Conservation (phyloP, 2,329 filamentous ascomycete species). For the Botryotinia narcissicola region DNA sequence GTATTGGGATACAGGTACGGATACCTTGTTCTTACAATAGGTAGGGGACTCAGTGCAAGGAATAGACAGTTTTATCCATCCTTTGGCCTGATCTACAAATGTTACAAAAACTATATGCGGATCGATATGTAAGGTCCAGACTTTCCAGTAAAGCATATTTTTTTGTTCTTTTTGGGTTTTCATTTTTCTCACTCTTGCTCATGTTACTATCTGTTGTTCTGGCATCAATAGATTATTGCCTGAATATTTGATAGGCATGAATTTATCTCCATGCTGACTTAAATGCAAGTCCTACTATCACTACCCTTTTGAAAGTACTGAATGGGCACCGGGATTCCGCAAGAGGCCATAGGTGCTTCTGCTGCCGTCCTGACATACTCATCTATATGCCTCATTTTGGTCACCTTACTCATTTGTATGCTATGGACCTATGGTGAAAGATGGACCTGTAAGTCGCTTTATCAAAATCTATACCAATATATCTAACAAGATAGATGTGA, state of each 20-base stretch:
- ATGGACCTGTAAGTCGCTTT: conserved; percentile 32
- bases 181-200: neutral
- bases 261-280: neutral
- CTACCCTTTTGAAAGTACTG: neutral
- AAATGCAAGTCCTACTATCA: conserved; percentile 12
- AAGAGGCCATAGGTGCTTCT: conserved; percentile 31
- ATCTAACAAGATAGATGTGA: conserved; percentile 31
- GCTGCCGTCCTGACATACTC: conserved; percentile 36
- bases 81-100: neutral
- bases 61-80: neutral
- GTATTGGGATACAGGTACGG: neutral
- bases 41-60: neutral
- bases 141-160: conserved; percentile 2
- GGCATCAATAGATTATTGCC: neutral
- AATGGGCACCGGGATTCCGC: conserved; percentile 27
- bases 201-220: neutral
- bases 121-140: conserved; percentile 18
- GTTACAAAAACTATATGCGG: conserved; percentile 15
- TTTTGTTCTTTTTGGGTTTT: neutral
- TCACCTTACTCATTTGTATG: conserved; percentile 30
- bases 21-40: conserved; percentile 2
- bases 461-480: neutral
- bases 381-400: conserved; percentile 30
- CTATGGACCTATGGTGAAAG: conserved; percentile 37
- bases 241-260: neutral